Base-by-base conservation (phyloP, 805 yeast species). In the Alloascoidea africana region DNA sequence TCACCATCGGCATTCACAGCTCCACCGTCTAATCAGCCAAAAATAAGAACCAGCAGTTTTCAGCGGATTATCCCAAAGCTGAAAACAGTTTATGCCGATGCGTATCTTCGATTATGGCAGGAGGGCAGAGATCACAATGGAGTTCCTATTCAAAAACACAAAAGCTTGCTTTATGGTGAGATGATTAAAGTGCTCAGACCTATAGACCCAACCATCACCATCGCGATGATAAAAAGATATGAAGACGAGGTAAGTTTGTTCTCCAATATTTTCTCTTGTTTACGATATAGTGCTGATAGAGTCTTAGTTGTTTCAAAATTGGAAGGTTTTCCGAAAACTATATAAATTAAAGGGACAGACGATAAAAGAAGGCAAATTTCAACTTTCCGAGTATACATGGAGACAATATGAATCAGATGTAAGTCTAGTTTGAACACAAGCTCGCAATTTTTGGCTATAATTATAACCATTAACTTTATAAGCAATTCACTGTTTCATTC, bases 41-140 rank as follows among this genome's bases (percentile, higher is more conserved):
- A n/a, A n/a, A n/a, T n/a, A n/a, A n/a, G n/a, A n/a, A n/a, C n/a
- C n/a, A n/a, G n/a, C n/a, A n/a, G n/a, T n/a, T n/a, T n/a, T n/a
- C n/a, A n/a, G n/a, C n/a, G n/a, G 8, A 23, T 23, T 8, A 23
- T 23, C n/a, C 30, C 30, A 8, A 23, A 23, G n/a, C n/a, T 23
- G n/a, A 23, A 23, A 23, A 23, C 8, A 8, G n/a, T 23, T 8
- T 23, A 23, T 23, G 30, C 30, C 8, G n/a, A 23, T 23, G n/a
- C 30, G n/a, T 23, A 23, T 23, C 13, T 23, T 23, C 30, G 30
- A 23, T 23, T 23, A 23, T 23, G 30, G 30, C 30, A 23, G n/a
- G 13, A 23, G 30, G 30, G 30, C 13, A 23, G 8, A 8, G n/a
- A n/a, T n/a, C n/a, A n/a, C n/a, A n/a, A n/a, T n/a, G n/a, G n/a